phyloP scores from a whole-genome alignment of 768 basidiomycete genomes.

The Leccinum uliginosum region DNA sequence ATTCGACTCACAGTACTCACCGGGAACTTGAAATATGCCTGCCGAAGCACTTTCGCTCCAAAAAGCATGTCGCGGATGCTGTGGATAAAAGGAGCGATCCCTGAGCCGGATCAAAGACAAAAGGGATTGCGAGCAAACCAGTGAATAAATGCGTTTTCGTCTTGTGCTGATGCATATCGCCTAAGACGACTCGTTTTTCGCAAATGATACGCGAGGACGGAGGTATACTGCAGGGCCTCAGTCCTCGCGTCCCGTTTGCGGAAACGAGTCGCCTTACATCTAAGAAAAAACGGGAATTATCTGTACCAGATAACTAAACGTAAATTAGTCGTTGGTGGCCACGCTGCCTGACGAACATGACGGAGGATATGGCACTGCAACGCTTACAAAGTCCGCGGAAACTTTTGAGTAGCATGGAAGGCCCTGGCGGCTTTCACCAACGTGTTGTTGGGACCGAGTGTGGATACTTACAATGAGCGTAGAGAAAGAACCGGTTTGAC shows the following conservation, averaged over 20 bases:
- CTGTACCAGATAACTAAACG: conserved; percentile 18
- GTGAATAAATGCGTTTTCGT: conserved; percentile 9
- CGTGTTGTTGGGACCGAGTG: background rate
- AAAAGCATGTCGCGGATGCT: conserved; percentile 7
- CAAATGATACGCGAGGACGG: conserved; percentile 11
- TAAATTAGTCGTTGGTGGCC: conserved; percentile 23
- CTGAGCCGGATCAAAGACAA: conserved; percentile 26
- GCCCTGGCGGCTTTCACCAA: conserved; percentile 1
- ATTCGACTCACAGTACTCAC: conserved; percentile 1
- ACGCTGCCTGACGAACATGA: conserved; percentile 11
- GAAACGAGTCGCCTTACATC: conserved; percentile 7
- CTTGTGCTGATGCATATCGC: background rate
- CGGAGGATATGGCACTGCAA: background rate
- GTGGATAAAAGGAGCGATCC: conserved; percentile 14
- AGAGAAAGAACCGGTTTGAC: background rate
- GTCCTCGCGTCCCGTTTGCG: conserved; percentile 11
- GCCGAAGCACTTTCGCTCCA: conserved; percentile 10
- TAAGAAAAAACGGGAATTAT: conserved; percentile 10
- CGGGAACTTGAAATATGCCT: conserved; percentile 6
- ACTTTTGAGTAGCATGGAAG: background rate
- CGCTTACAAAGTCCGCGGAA: background rate
- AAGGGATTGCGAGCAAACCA: conserved; percentile 7
- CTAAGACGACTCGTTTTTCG: conserved; percentile 8
- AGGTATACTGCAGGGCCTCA: conserved; percentile 2
- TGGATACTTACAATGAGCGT: background rate